Percentiles rank a stretch among this genome's conserved stretches.
Evolutionary conservation across 2,329 filamentous ascomycete genomes (phyloP).

Genomic region (Hymenoscyphus salicellus): DNA sequence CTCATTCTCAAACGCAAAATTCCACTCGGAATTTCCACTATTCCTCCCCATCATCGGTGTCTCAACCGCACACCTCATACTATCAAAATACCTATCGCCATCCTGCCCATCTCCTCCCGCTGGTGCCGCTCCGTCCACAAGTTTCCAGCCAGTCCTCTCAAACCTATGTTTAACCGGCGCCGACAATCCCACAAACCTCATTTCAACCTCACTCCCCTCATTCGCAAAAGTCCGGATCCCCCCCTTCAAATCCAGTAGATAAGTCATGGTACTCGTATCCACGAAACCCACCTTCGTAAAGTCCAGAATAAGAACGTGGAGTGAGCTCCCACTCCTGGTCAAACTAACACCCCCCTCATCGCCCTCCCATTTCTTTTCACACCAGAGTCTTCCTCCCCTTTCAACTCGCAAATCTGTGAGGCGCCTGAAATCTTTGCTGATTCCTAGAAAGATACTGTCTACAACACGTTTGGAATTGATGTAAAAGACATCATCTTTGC

Average conservation of each 20-base stretch:
- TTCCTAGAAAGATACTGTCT: constrained; percentile 5
- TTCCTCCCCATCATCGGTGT: constrained; percentile 4
- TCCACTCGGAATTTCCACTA: neutral
- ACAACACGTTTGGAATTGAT: constrained; percentile 18
- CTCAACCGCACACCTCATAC: constrained; percentile 8
- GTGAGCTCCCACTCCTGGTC: constrained; percentile 10
- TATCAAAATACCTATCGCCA: constrained; percentile 4
- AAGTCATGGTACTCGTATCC: constrained; percentile 19
- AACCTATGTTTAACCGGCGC: constrained; percentile 18
- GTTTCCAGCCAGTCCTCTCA: constrained; percentile 7
- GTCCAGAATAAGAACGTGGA: constrained; percentile 24
- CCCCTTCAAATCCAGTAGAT: constrained; percentile 18
- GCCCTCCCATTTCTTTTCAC: neutral
- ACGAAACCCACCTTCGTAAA: constrained; percentile 21
- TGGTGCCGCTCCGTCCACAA: constrained; percentile 3
- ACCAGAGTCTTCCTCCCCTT: neutral
- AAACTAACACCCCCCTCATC: neutral
- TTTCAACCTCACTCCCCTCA: constrained; percentile 15
- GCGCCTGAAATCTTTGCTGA: neutral
- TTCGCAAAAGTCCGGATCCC: constrained; percentile 19
- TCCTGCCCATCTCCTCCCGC: constrained; percentile 7
- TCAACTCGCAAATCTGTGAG: neutral
- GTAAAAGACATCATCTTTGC: constrained; percentile 18
- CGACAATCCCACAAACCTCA: constrained; percentile 26
- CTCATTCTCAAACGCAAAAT: constrained; percentile 6